These are phyloP conservation scores for Fusarium cicatricum DNA, from an alignment of 2,329 filamentous ascomycete genomes.

Conservation along the genomic window DNA sequence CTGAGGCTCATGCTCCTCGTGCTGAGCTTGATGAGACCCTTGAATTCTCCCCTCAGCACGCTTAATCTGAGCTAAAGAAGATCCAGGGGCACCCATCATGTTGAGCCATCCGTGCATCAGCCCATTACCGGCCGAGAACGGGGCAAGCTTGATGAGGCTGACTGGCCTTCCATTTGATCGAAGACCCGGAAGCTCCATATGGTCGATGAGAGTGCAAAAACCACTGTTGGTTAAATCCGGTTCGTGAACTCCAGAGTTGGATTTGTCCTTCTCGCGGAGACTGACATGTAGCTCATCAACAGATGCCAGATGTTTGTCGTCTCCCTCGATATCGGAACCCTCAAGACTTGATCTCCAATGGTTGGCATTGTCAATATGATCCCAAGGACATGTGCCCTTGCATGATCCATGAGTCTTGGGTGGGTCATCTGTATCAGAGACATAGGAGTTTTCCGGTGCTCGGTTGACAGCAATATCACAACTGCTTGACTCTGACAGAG, in stretches of 20 bases:
- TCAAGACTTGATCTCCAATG: conserved; percentile 8
- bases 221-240: neutral
- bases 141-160: conserved; percentile 30
- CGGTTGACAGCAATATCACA: neutral
- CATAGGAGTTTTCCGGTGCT: neutral
- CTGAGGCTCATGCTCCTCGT: neutral
- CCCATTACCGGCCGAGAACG: conserved; percentile 2
- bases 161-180: conserved; percentile 10
- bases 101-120: neutral
- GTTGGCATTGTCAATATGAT: conserved; percentile 4
- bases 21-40: neutral
- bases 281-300: neutral
- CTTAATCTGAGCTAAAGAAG: conserved; percentile 27
- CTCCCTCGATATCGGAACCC: conserved; percentile 8
- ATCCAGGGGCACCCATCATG: neutral
- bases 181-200: conserved; percentile 3
- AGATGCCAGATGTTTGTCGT: conserved; percentile 1
- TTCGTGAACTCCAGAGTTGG: neutral
- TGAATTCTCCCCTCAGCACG: neutral
- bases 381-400: neutral
- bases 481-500: conserved; percentile 3
- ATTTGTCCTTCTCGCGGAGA: neutral
- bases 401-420: neutral
- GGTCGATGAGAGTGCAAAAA: conserved; percentile 19
- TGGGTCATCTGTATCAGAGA: neutral